Base-by-base conservation (phyloP, 1,284 basidiomycete species). In the Moesziomyces aphidis region DNA sequence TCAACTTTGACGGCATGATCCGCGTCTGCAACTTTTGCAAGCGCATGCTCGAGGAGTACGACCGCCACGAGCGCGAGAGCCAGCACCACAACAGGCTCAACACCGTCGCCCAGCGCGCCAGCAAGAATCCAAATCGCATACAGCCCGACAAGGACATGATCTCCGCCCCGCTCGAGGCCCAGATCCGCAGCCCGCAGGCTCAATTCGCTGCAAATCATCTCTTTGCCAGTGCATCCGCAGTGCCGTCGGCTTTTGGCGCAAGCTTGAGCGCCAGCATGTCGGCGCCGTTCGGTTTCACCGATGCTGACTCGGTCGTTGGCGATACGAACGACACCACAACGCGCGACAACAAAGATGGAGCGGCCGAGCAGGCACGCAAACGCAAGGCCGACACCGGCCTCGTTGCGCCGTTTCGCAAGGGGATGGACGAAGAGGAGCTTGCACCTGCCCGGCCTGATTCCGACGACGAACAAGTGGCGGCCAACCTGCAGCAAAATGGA, bases 1-100 rank as follows among this genome's bases (percentile, higher is more conserved):
- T 97, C 82, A 94, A 94, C 7, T 92, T 94, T 67, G 91, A 95
- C 59, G 94, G 94, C 31, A 92, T 92, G 89, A 89, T 98, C 60
- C 90, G 96, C 62, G 92, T 95, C 13, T 98, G 95, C 86, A 97
- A 97, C 81, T 88, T 97, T 22, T 99, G 97, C 85, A 87, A 97
- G 26, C 92, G 93, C 78, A 95, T 95, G 85, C 89, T 97, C 61
- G 91, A 92, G 58, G 92, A 92, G 76, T 87, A 87, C 78, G 85
- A 86, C 52, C 73, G 70, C 26, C 76, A 70, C 50, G 73, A 77
- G 34, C 58, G 53, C 48, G 60, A 69, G 26, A 58, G 52, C 26
- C 55, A 53, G 10, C 65, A 61, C 7, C 61, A 66, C 9, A 62
- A 69, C 5, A 65, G 60, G 59, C 61, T 69, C 50, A 58, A 54